Percentiles rank a stretch among this genome's conserved stretches.
phyloP scores from a whole-genome alignment of 176 grass and related monocot species.

The Elaeis guineensis region DNA sequence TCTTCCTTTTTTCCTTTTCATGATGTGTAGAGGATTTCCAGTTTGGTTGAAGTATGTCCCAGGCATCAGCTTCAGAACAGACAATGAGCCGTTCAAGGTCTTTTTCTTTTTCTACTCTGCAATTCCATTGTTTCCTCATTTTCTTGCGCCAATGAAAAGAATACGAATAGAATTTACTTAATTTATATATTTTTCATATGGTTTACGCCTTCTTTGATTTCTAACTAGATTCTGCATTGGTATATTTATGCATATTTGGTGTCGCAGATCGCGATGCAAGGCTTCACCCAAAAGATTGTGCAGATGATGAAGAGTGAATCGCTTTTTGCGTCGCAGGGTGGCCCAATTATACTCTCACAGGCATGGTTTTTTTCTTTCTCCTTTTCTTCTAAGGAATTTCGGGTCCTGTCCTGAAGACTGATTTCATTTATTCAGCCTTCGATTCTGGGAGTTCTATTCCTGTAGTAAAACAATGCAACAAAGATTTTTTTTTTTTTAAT shows the following conservation, averaged over 20 bases:
- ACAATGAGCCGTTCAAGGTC: conserved; percentile 97
- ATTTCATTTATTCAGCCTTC: conserved; percentile 6
- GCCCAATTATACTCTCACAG: conserved; percentile 97
- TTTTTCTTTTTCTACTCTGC: background rate
- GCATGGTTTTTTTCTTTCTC: conserved; percentile 31
- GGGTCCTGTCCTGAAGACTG: too few species aligned
- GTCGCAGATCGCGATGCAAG: conserved; percentile 87
- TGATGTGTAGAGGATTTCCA: conserved; percentile 69
- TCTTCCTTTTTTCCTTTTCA: conserved; percentile 7
- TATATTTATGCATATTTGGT: conserved; percentile 11
- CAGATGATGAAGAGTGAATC: conserved; percentile 76
- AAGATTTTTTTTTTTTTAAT: background rate
- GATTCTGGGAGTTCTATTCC: too few species aligned
- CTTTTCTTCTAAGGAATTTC: background rate
- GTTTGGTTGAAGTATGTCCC: conserved; percentile 98
- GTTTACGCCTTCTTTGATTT: background rate
- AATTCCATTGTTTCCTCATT: background rate
- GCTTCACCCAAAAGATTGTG: conserved; percentile 88
- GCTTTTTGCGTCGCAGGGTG: conserved; percentile 89
- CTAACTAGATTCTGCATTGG: background rate
- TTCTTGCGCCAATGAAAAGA: background rate
- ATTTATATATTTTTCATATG: background rate
- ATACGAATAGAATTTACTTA: background rate
- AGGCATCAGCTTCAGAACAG: conserved; percentile 96
- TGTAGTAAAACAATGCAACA: too few species aligned